Conservation (phyloP, 768 basidiomycete genomes). For the Clathrus columnatus region DNA sequence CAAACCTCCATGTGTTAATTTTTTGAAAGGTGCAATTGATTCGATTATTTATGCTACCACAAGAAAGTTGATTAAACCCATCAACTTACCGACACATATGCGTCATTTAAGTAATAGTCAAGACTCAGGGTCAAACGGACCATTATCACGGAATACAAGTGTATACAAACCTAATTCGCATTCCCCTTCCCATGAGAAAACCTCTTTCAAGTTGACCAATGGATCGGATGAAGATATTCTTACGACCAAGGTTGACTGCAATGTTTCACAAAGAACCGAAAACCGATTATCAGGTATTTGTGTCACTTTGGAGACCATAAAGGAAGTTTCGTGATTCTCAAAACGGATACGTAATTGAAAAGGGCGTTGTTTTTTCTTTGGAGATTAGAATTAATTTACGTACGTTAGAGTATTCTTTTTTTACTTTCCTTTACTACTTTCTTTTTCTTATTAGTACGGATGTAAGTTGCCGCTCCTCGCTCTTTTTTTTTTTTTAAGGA, state of each 20-base stretch:
- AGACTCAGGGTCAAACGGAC: background rate
- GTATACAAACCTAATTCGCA: background rate
- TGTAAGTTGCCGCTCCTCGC: background rate
- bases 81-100: conserved; percentile 1
- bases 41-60: conserved; percentile 8
- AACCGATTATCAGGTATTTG: background rate
- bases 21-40: conserved; percentile 2
- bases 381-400: background rate
- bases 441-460: background rate
- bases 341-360: background rate
- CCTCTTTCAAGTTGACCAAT: background rate
- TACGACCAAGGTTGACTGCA: background rate
- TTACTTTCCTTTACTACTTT: too few relatives aligned
- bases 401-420: background rate
- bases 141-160: background rate
- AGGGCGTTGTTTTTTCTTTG: background rate
- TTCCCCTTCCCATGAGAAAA: background rate
- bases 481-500: too few relatives aligned
- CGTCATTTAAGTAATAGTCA: background rate
- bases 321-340: background rate
- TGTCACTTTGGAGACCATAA: background rate
- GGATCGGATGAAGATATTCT: background rate
- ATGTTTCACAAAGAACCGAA: background rate
- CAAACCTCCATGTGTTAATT: background rate
- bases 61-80: conserved; percentile 3